Evolutionary conservation across 2,329 filamentous ascomycete species (phyloP).

Genomic region (Colletotrichum abscissum): DNA sequence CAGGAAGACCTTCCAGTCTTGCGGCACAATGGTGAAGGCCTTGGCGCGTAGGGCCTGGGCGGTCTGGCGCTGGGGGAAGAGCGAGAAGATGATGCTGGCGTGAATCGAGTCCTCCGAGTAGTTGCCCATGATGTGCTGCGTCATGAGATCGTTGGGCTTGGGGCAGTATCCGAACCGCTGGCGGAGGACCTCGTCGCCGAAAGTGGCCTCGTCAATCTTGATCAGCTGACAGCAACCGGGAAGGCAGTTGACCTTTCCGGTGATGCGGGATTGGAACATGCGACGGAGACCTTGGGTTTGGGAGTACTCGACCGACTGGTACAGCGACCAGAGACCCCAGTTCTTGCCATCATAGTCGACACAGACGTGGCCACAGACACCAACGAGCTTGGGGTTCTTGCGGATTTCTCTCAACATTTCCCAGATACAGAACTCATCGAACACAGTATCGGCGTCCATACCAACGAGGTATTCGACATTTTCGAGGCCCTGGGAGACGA

Average conservation of each 20-base stretch:
- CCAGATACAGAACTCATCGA: constrained; percentile 55
- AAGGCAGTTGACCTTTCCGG: constrained; percentile 60
- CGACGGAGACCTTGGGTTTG: constrained; percentile 59
- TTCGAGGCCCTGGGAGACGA: constrained; percentile 51
- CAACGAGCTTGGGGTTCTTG: constrained; percentile 54
- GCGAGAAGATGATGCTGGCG: constrained; percentile 59
- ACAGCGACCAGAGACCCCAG: constrained; percentile 58
- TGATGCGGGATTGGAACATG: constrained; percentile 61
- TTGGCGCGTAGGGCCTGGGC: constrained; percentile 59
- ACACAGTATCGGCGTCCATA: constrained; percentile 61
- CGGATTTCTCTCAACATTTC: constrained; percentile 57
- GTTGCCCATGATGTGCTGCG: constrained; percentile 59
- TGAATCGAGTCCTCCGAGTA: constrained; percentile 63
- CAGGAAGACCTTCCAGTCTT: constrained; percentile 57
- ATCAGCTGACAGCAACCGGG: constrained; percentile 63
- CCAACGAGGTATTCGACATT: constrained; percentile 56
- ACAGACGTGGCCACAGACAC: constrained; percentile 60
- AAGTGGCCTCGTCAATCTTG: constrained; percentile 60
- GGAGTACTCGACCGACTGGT: constrained; percentile 60
- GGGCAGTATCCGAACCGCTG: constrained; percentile 61
- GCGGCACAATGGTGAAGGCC: constrained; percentile 59
- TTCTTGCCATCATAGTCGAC: constrained; percentile 56
- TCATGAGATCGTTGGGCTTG: constrained; percentile 59
- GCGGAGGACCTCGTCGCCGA: constrained; percentile 57
- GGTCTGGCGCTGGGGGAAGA: constrained; percentile 55